Evolutionary conservation across 805 yeast genomes (phyloP).

Genomic region (Cyberlindnera suaveolens): DNA sequence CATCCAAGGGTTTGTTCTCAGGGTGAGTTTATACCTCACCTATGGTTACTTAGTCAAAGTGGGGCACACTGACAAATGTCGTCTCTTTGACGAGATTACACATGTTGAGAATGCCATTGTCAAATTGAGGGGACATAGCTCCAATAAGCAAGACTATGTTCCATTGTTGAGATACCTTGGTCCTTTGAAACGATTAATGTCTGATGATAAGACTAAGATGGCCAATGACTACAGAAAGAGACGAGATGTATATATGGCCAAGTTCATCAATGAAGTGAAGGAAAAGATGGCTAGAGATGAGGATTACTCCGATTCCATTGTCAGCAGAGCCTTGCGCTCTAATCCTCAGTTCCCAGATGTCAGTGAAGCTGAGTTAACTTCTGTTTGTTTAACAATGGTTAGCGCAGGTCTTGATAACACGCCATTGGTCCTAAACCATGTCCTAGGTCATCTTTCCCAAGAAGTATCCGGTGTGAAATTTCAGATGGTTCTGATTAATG

Average conservation of each 20-base stretch:
- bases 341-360: constrained; percentile 17
- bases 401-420: constrained; percentile 77
- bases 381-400: constrained; percentile 67
- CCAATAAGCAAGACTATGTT: constrained; percentile 49
- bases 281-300: constrained; percentile 21
- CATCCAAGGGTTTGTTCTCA: constrained; percentile 45
- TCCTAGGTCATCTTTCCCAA: constrained; percentile 53
- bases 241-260: constrained; percentile 44
- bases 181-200: background rate
- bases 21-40: constrained; percentile 43
- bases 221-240: constrained; percentile 31
- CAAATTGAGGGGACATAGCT: constrained; percentile 49
- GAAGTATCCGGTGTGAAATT: constrained; percentile 30
- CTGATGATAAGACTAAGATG: constrained; percentile 8
- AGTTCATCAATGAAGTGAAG: constrained; percentile 28
- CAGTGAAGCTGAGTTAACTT: constrained; percentile 38
- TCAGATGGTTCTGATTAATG: constrained; percentile 38
- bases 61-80: constrained; percentile 27
- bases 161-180: constrained; percentile 36
- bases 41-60: constrained; percentile 47
- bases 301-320: constrained; percentile 27
- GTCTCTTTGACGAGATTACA: constrained; percentile 45
- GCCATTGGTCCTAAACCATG: constrained; percentile 54
- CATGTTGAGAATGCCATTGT: constrained; percentile 51
- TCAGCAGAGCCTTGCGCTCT: constrained; percentile 23